Evolutionary conservation across 306 rosid genomes (phyloP).

Genomic region (Amphicarpaea edgeworthii): DNA sequence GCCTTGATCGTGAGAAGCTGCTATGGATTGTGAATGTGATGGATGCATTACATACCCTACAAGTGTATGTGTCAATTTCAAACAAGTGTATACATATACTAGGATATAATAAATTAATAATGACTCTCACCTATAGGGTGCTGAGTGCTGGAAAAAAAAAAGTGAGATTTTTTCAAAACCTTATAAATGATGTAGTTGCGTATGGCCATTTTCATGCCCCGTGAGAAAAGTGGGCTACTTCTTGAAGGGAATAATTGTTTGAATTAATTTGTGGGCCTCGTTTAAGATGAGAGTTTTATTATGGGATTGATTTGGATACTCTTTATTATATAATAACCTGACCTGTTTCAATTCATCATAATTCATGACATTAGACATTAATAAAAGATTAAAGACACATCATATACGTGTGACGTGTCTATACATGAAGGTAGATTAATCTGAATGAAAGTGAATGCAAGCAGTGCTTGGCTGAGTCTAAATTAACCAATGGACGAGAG

Average conservation of each 20-base stretch:
- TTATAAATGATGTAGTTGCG: not conserved
- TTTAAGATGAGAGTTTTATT: not conserved
- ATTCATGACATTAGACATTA: not conserved
- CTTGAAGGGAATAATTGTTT: constrained; percentile 2
- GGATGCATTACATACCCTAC: no score
- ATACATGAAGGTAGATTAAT: not conserved
- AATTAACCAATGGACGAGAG: no score
- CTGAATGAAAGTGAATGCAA: not conserved
- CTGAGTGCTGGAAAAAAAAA: not conserved
- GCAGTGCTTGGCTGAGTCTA: not conserved
- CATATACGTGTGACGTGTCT: no score
- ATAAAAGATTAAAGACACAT: not conserved
- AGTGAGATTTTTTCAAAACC: not conserved
- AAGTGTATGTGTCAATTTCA: no score
- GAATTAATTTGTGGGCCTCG: constrained; percentile 32
- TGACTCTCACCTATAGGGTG: constrained; percentile 8
- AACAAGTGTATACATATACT: not conserved
- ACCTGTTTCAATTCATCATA: not conserved
- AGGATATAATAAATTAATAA: no score
- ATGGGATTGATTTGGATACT: not conserved
- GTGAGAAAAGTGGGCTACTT: not conserved
- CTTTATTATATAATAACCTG: not conserved
- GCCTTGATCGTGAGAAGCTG: no score
- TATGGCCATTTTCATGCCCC: not conserved
- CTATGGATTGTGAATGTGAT: no score